phyloP scores from a whole-genome alignment of 2,329 filamentous ascomycete species.

The Drechmeria coniospora region DNA sequence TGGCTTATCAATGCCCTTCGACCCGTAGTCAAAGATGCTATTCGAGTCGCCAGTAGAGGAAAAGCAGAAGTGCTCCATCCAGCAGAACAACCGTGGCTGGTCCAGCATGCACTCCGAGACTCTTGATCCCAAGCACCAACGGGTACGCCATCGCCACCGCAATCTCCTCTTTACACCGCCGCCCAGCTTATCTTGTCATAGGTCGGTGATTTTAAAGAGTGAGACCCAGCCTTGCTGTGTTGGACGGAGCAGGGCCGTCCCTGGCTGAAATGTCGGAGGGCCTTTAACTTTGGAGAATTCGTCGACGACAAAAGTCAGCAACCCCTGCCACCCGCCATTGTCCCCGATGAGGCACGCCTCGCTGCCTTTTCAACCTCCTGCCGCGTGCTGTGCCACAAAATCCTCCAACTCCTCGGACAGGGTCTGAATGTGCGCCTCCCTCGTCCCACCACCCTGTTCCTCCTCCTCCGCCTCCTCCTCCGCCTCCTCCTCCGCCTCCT shows the following conservation, averaged over 20 bases:
- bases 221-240: neutral
- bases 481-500: conserved; percentile 1
- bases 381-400: conserved; percentile 52
- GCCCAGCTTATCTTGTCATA: conserved; percentile 14
- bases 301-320: conserved; percentile 54
- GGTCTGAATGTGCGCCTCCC: conserved; percentile 47
- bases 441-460: neutral
- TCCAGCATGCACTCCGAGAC: conserved; percentile 76
- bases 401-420: conserved; percentile 63
- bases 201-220: conserved; percentile 85
- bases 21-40: conserved; percentile 47
- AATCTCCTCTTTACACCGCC: neutral
- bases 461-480: conserved; percentile 1
- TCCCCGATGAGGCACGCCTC: conserved; percentile 43
- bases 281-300: conserved; percentile 85
- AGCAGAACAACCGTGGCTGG: conserved; percentile 77
- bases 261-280: conserved; percentile 32
- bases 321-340: conserved; percentile 53
- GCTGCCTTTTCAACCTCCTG: conserved; percentile 54
- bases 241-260: neutral
- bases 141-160: conserved; percentile 30
- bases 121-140: conserved; percentile 69
- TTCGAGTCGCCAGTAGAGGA: conserved; percentile 55
- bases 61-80: conserved; percentile 61
- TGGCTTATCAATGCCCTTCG: neutral